Base-by-base conservation (phyloP, 768 basidiomycete species). In the Coprinellus aureogranulatus region DNA sequence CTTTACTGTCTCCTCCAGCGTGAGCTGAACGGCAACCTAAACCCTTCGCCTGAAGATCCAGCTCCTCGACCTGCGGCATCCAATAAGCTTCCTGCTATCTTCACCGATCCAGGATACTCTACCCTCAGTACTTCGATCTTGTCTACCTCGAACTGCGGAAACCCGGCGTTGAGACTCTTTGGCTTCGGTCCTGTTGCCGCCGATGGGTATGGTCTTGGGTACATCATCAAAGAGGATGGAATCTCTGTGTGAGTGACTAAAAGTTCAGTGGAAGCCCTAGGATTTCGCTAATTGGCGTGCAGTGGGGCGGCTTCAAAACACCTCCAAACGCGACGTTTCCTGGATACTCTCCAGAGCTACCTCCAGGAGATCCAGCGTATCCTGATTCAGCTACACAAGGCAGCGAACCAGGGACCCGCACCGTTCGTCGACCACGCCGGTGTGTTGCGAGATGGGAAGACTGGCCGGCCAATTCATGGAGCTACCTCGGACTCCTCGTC, bases 221-320 rank as follows among this genome's bases (percentile, higher is more conserved):
- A 98, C 68, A 99, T 99, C 70, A 98, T 99, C 79, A 98, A 98
- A 73, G 94, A 97, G 62, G 89, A 95, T 60, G 89, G 88, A 2
- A 82, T 96, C 52, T 92, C 89, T 16, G 78, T 97, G 88, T 91
- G 71, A 23, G 86, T 70, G 23, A 34, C 14, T n/a, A n/a, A n/a
- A n/a, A n/a, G n/a, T n/a, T n/a, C n/a, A n/a, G n/a, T n/a, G n/a
- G n/a, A n/a, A n/a, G n/a, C n/a, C n/a, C n/a, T n/a, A n/a, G n/a
- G n/a, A n/a, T n/a, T n/a, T n/a, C n/a, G n/a, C n/a, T n/a, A n/a
- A n/a, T n/a, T n/a, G n/a, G n/a, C n/a, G n/a, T n/a, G n/a, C n/a
- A 91, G 89, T 9, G 93, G 93, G 68, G 94, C 92, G 23, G 89
- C 94, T 0, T 94, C 92, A 49, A 99, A 98, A 71, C 96, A 99